Conservation (phyloP, 257 asterid genomes). For the Voacanga thouarsii region DNA sequence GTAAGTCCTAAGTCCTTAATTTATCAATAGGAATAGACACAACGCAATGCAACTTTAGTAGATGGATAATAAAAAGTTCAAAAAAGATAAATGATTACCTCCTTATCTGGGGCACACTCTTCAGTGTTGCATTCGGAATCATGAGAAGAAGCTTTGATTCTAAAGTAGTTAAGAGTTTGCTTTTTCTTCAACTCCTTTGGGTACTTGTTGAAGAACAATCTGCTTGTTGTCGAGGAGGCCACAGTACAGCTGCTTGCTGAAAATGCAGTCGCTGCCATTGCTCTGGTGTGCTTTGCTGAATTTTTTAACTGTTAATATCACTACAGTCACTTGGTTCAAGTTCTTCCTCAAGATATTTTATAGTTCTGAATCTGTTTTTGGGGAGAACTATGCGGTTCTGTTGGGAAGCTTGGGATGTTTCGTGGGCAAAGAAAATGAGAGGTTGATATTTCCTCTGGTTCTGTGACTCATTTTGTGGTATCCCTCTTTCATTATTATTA, state of each 20-base stretch:
- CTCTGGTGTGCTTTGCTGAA: neutral
- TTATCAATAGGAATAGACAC: neutral
- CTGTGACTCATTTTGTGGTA: too few species aligned
- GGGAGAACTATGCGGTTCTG: too few species aligned
- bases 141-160: conserved; percentile 47
- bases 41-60: too few species aligned
- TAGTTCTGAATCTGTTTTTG: too few species aligned
- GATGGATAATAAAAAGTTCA: neutral
- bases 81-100: conserved; percentile 41
- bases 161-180: conserved; percentile 28
- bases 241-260: neutral
- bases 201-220: neutral
- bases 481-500: too few species aligned
- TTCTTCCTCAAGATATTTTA: too few species aligned
- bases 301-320: too few species aligned
- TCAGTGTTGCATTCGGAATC: conserved; percentile 71
- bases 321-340: too few species aligned
- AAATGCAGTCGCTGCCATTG: conserved; percentile 2
- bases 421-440: too few species aligned
- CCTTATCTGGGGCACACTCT: conserved; percentile 96
- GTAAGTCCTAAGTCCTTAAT: neutral
- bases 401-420: too few species aligned
- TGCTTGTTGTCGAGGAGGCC: neutral
- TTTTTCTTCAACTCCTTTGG: conserved; percentile 25
- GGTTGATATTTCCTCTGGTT: too few species aligned